Base-by-base conservation (phyloP, 352 stramenopile genomes). In the Globisporangium echinulatum region DNA sequence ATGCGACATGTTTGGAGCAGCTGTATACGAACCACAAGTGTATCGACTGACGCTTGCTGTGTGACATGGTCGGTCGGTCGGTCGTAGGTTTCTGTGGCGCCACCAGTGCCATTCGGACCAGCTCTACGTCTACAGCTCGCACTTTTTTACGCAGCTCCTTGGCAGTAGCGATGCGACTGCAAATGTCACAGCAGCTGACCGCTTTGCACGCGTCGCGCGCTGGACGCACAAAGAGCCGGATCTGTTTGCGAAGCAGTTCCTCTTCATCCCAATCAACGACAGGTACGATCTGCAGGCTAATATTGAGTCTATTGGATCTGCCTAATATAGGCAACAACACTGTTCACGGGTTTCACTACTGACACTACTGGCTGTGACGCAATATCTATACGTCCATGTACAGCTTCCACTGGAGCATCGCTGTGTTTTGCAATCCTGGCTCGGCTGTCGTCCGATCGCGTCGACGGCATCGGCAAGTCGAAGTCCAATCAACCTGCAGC, bases 121-220 rank as follows among this genome's bases (percentile, higher is more conserved):
- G 49, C 78, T 92, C 36, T 93, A 98, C 61, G 93, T 98, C 60
- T 98, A 98, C 66, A 97, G 88, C 19, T 97, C 92, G 11, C 92
- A 98, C 69, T 98, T 98, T 58, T 98, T 96, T 73, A 95, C 94
- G 33, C 96, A 92, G 36, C 64, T 98, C 9, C 76, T 82, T 33
- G 44, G 44, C 5, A 50, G 46, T 11, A 17, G 17, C 46, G 25
- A 17, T n/a, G 10, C 6, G 15, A 44, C 1, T 48, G 49, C 59
- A 37, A 62, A n/a, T 2, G 19, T 65, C 14, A 64, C 69, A 19
- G 60, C 72, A 1, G 70, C 83, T 47, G 76, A 87, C 52, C 74
- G 78, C 17, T 80, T 87, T 49, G 63, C 67, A 7, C 70, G 80
- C 48, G 75, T 90, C 13, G 71, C 77, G 46, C 79, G 82, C 33